These are phyloP conservation scores for Solanum verrucosum DNA, from an alignment of 257 asterid genomes.

Conservation along the genomic window DNA sequence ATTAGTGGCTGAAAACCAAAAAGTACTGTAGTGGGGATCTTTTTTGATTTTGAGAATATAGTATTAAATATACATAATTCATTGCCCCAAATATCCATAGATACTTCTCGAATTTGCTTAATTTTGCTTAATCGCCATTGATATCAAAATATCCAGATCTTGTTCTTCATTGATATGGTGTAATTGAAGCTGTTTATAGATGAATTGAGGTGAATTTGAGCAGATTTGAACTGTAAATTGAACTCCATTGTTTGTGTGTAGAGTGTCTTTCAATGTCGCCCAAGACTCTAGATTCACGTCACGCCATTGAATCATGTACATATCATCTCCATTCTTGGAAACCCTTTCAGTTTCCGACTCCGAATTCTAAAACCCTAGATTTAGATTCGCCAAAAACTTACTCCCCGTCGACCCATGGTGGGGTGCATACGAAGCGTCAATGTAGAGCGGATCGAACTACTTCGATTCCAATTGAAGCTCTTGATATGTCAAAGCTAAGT, in stretches of 20 bases:
- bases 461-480: constrained; percentile 62
- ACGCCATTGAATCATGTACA: constrained; percentile 62
- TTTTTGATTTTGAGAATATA: neutral
- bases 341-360: constrained; percentile 39
- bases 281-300: constrained; percentile 42
- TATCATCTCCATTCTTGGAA: constrained; percentile 29
- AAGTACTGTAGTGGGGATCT: neutral
- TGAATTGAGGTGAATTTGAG: neutral
- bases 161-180: neutral
- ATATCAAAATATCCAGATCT: neutral
- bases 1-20: neutral
- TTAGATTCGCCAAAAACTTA: constrained; percentile 44
- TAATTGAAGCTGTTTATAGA: neutral
- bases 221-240: neutral
- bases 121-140: neutral
- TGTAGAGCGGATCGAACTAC: constrained; percentile 70
- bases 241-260: neutral
- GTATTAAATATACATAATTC: neutral
- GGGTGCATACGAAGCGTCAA: constrained; percentile 48
- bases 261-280: constrained; percentile 36
- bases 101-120: neutral
- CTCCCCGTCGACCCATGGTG: neutral
- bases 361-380: constrained; percentile 34
- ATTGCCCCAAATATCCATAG: neutral
- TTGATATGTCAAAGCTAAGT: constrained; percentile 78